Conservation (phyloP, 2,329 filamentous ascomycete genomes). For the Trichoderma brevicompactum region DNA sequence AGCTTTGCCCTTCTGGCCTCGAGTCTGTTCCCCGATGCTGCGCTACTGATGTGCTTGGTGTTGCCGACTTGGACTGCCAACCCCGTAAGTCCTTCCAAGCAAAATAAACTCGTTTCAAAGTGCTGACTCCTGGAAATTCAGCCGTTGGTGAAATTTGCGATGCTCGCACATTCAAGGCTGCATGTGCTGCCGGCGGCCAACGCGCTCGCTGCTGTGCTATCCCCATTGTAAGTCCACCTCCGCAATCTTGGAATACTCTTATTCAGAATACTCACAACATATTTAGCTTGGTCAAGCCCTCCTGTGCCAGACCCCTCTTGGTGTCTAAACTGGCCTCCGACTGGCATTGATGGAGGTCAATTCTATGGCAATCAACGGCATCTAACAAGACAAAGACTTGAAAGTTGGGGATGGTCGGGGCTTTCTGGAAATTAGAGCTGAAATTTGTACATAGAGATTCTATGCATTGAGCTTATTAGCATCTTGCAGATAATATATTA, state of each 20-base stretch:
- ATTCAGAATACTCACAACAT: not conserved
- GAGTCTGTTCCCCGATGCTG: conserved; percentile 50
- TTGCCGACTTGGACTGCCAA: conserved; percentile 52
- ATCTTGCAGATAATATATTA: no score
- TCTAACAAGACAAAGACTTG: not conserved
- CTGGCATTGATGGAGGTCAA: not conserved
- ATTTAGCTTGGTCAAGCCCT: conserved; percentile 16
- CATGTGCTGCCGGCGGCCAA: conserved; percentile 7
- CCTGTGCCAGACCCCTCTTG: conserved; percentile 12
- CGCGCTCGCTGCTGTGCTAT: conserved; percentile 26
- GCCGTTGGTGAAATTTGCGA: not conserved
- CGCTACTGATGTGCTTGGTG: conserved; percentile 51
- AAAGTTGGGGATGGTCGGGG: not conserved
- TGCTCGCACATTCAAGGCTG: not conserved
- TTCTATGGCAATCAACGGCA: not conserved
- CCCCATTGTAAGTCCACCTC: conserved; percentile 19
- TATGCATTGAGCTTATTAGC: not conserved
- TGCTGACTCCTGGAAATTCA: not conserved
- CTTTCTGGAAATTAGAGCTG: not conserved
- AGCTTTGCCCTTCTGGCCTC: conserved; percentile 33
- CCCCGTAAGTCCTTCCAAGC: conserved; percentile 21
- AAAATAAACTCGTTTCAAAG: no score
- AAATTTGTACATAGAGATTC: not conserved
- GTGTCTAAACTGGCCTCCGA: not conserved
- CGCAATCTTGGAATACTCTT: no score